A percentile compares a stretch with the other conserved stretches of the same genome.
These are phyloP conservation scores for Auricularia sp. DNA, from an alignment of 768 basidiomycete species.

Conservation along the genomic window DNA sequence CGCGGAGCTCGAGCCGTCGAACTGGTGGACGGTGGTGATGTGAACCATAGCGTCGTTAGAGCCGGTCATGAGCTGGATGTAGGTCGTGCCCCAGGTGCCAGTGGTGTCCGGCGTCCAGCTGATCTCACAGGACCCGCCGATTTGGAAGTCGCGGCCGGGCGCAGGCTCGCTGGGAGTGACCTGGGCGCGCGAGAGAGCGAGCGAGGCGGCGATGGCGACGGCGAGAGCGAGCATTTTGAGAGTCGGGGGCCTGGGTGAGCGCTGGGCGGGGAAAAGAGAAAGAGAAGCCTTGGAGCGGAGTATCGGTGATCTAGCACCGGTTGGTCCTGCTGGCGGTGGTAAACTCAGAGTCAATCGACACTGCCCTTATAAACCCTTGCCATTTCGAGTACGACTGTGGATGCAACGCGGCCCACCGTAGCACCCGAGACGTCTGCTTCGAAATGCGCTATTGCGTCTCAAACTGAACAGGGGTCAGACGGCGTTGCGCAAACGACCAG, in stretches of 20 bases:
- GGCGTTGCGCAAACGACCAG: too few relatives aligned
- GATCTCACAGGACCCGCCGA: slow-evolving; percentile 46
- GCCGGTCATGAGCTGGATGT: slow-evolving; percentile 75
- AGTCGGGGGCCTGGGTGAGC: not conserved
- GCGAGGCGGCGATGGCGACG: slow-evolving; percentile 8
- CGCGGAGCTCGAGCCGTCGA: slow-evolving; percentile 48
- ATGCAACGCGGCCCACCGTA: too few relatives aligned
- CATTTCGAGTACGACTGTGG: too few relatives aligned
- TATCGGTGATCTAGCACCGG: too few relatives aligned
- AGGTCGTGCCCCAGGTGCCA: slow-evolving; percentile 59
- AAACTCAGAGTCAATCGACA: too few relatives aligned
- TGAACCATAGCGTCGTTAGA: slow-evolving; percentile 58
- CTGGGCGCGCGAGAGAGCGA: slow-evolving; percentile 20
- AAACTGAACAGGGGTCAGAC: too few relatives aligned
- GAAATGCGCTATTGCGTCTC: too few relatives aligned
- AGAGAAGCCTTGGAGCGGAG: not conserved
- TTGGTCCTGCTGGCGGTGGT: too few relatives aligned
- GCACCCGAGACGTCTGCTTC: too few relatives aligned
- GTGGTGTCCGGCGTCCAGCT: slow-evolving; percentile 45
- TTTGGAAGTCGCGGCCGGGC: slow-evolving; percentile 47
- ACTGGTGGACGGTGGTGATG: slow-evolving; percentile 35
- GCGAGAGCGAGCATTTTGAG: not conserved
- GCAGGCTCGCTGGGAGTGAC: slow-evolving; percentile 50
- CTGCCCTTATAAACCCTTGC: too few relatives aligned
- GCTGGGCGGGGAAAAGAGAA: not conserved